These are phyloP conservation scores for Angophora floribunda DNA, from an alignment of 345 rosid species.

Conservation along the genomic window DNA sequence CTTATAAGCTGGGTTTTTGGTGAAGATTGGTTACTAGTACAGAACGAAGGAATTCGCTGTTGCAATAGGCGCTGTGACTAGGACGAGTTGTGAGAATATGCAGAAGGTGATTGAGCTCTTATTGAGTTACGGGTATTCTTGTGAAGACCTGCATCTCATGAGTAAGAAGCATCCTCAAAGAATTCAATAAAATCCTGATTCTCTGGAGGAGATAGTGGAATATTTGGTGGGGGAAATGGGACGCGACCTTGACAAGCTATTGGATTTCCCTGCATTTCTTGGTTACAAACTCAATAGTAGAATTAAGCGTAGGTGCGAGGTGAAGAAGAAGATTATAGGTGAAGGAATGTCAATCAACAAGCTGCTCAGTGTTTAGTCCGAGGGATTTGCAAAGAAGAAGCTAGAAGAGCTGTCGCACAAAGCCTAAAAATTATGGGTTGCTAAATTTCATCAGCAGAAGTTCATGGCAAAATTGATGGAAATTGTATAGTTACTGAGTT, in stretches of 20 bases:
- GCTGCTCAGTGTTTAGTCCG: conserved; percentile 49
- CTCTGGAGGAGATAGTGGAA: conserved; percentile 64
- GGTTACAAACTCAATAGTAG: conserved; percentile 78
- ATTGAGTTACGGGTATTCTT: conserved; percentile 47
- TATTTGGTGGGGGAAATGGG: conserved; percentile 70
- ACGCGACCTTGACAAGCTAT: conserved; percentile 60
- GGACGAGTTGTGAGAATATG: conserved; percentile 70
- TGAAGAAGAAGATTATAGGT: conserved; percentile 38
- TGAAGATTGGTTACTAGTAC: conserved; percentile 53
- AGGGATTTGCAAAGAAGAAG: conserved; percentile 27
- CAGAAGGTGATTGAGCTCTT: conserved; percentile 65
- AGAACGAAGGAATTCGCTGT: conserved; percentile 49
- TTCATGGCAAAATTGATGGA: neutral
- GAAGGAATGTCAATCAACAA: conserved; percentile 64
- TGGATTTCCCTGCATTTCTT: conserved; percentile 71
- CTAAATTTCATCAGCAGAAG: neutral
- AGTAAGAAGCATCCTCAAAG: conserved; percentile 80
- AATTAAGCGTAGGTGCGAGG: conserved; percentile 68
- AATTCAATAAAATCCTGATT: conserved; percentile 44
- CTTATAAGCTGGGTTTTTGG: conserved; percentile 54
- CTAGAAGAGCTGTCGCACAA: neutral
- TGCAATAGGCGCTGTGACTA: conserved; percentile 67
- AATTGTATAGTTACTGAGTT: neutral
- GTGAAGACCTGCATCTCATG: conserved; percentile 47
- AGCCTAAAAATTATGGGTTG: neutral